Base-by-base conservation (phyloP, 495 filamentous ascomycete genomes). In the Penicillium antarcticum region DNA sequence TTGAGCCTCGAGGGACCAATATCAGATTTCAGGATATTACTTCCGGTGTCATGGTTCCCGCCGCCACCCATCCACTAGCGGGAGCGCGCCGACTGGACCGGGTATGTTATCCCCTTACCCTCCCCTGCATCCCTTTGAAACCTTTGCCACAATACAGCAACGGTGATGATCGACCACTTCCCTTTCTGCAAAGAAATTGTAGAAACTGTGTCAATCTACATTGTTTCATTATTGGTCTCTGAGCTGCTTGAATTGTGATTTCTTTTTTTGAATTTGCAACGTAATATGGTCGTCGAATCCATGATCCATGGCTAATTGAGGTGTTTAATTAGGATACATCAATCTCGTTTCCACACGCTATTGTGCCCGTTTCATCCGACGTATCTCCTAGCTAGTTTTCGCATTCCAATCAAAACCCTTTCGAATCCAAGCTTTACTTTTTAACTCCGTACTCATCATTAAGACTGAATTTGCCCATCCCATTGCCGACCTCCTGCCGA, bases 401-500 rank as follows among this genome's bases (percentile, higher is more conserved):
- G 26, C 26, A 1, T 9, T 29, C 8, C 2, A 23, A 23, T 23
- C 2, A 3, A 5, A 23, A 23, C 3, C 21, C 2, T 3, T 23
- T 23, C 21, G 3, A 29, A 29, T 29, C 26, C 26, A 29, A 29
- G 26, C 26, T 29, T 29, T 29, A 29, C 26, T 10, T 29, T 29
- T 29, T 9, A 7, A 29, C 8, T 9, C 26, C 8, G 9, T 60
- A 63, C 36, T 60, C 57, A 56, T 60, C 44, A 44, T 46, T 41
- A 5, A 44, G 53, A 4, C 57, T 44, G 17, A 60, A 63, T 0
- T 48, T 32, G 16, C 45, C 42, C 54, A 60, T 60, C 21, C 61
- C 61, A 58, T 63, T 60, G 11, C 61, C 57, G 6, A 57, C 51
- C 44, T 63, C 61, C 48, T 63, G 61, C 34, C 61, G 44, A 3